These are phyloP conservation scores for Isatis tinctoria DNA, from an alignment of 345 rosid genomes.

Conservation along the genomic window DNA sequence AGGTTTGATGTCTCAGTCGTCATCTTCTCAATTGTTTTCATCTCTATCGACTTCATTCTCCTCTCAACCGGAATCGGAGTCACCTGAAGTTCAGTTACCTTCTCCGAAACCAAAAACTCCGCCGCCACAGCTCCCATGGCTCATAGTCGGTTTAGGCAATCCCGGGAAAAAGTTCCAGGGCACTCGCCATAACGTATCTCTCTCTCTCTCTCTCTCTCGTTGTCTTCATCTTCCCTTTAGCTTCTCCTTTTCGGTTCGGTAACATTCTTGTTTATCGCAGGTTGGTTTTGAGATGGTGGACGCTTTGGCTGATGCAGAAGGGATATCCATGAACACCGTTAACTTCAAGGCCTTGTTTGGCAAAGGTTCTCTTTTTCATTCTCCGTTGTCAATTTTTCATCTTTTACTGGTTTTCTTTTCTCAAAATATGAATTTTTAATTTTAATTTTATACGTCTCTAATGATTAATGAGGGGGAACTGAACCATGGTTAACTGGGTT, in stretches of 20 bases:
- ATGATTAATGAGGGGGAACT: background rate
- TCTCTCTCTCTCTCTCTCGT: background rate
- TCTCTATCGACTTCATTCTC: background rate
- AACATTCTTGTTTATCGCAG: slow-evolving; percentile 31
- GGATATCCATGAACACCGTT: slow-evolving; percentile 62
- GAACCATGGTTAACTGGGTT: background rate
- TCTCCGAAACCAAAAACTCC: slow-evolving; percentile 31
- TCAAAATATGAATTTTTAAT: background rate
- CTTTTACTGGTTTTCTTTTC: background rate
- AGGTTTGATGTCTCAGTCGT: slow-evolving; percentile 25
- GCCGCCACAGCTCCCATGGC: slow-evolving; percentile 59
- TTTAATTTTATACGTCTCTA: background rate
- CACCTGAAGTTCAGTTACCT: background rate
- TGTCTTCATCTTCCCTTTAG: background rate
- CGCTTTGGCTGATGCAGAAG: slow-evolving; percentile 82
- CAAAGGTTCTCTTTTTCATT: slow-evolving; percentile 45
- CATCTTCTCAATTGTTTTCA: slow-evolving; percentile 22
- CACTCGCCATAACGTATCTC: slow-evolving; percentile 75
- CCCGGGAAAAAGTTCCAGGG: slow-evolving; percentile 75
- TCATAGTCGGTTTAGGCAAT: slow-evolving; percentile 85
- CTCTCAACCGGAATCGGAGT: slow-evolving; percentile 19
- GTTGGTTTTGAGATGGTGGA: slow-evolving; percentile 92
- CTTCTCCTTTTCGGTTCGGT: background rate
- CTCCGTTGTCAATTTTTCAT: background rate
- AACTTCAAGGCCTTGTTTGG: slow-evolving; percentile 74